These are phyloP conservation scores for Hanseniaspora taiwanica DNA, from an alignment of 805 yeast genomes.

Conservation along the genomic window DNA sequence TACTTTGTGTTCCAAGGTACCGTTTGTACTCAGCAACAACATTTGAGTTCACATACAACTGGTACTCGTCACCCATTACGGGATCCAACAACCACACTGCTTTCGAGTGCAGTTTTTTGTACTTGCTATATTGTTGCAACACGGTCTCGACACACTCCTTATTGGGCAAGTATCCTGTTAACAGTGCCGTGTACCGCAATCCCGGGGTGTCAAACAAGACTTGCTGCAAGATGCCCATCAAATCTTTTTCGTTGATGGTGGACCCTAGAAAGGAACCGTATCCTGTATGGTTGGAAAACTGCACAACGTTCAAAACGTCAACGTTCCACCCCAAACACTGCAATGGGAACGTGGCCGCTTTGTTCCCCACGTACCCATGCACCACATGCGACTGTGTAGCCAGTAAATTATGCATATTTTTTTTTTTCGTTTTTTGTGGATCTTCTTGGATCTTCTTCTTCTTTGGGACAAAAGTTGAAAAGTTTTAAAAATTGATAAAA, in stretches of 20 bases:
- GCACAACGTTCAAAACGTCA: slow-evolving; percentile 50
- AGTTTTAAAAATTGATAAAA: too few relatives aligned
- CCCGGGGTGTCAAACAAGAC: not conserved
- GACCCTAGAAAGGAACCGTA: slow-evolving; percentile 29
- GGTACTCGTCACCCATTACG: slow-evolving; percentile 71
- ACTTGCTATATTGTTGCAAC: slow-evolving; percentile 25
- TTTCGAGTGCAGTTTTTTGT: slow-evolving; percentile 25
- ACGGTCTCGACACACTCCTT: slow-evolving; percentile 33
- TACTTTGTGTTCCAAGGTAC: slow-evolving; percentile 14
- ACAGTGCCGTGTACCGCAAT: slow-evolving; percentile 36
- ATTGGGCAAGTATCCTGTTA: slow-evolving; percentile 62
- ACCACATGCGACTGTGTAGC: slow-evolving; percentile 50
- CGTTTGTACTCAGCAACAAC: slow-evolving; percentile 47
- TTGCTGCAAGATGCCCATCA: not conserved
- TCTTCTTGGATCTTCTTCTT: not conserved
- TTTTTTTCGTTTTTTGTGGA: not conserved
- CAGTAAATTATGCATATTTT: not conserved
- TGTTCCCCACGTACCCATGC: slow-evolving; percentile 63
- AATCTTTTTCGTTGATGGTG: not conserved
- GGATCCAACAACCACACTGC: slow-evolving; percentile 55
- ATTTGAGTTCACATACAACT: slow-evolving; percentile 45
- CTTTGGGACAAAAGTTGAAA: too few relatives aligned
- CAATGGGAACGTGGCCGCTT: slow-evolving; percentile 51
- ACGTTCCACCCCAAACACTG: slow-evolving; percentile 60
- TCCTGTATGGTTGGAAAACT: slow-evolving; percentile 61